Percentiles rank a stretch among this genome's conserved stretches.
These are phyloP conservation scores for Corymbia citriodora DNA, from an alignment of 441 rosid species.

Conservation along the genomic window DNA sequence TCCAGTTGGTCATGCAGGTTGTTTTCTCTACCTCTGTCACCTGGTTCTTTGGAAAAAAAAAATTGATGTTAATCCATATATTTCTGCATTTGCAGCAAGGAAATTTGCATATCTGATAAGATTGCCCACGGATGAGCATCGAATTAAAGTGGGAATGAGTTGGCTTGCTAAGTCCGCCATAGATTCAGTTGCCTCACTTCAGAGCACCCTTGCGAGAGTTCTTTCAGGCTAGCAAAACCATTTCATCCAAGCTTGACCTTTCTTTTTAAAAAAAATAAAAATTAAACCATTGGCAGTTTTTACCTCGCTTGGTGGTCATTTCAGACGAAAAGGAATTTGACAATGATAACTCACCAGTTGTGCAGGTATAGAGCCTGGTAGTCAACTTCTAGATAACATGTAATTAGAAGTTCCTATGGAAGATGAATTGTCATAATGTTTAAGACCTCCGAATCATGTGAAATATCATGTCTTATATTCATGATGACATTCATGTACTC, in stretches of 20 bases:
- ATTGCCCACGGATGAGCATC: conserved; percentile 90
- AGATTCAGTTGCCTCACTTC: conserved; percentile 72
- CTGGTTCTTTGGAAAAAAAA: not conserved
- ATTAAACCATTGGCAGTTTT: not conserved
- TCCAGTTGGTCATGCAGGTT: conserved; percentile 85
- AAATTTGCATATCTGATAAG: conserved; percentile 80
- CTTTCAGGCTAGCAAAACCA: conserved; percentile 15
- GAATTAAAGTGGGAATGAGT: conserved; percentile 84
- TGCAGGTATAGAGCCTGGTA: not conserved
- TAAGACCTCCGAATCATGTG: not conserved
- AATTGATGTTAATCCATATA: not conserved
- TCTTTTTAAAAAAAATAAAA: too few species aligned
- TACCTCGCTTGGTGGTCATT: not conserved
- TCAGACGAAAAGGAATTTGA: not conserved
- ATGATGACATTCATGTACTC: not conserved
- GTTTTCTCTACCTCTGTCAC: not conserved
- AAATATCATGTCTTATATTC: not conserved
- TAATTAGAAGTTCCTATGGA: not conserved
- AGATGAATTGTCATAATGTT: not conserved
- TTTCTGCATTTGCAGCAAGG: conserved; percentile 44
- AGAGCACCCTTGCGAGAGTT: conserved; percentile 57
- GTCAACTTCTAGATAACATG: not conserved
- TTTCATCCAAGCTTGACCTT: not conserved
- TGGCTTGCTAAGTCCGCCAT: conserved; percentile 81
- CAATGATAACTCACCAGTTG: not conserved